Base-by-base conservation (phyloP, 495 filamentous ascomycete genomes). In the Penicillium silybi region DNA sequence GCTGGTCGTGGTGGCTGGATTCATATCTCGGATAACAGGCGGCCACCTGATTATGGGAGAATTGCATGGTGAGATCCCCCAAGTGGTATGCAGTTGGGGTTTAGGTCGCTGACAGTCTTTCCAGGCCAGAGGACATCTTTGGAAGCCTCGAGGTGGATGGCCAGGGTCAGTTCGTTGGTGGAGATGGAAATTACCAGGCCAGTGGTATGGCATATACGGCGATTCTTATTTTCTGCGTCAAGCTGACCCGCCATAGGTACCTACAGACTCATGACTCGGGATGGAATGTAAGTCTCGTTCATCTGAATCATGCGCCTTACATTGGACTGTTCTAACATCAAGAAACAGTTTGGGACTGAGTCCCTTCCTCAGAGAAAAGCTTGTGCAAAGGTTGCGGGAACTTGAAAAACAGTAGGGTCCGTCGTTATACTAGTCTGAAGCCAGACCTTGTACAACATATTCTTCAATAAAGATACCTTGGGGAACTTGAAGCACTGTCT, bases 71-170 rank as follows among this genome's bases (percentile, higher is more conserved):
- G 54, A 35, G 29, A 18, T 23, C 11, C 15, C 13, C 35, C n/a
- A 13, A 13, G 3, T 41, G 40, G n/a, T 41, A 8, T 13, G 13
- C 0, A 17, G 29, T 16, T 26, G 13, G 4, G 19, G 35, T 9
- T 18, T 39, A 19, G 19, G 19, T 3, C 47, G 13, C 64, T 69
- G 37, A 69, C 43, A 26, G 4, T 16, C 47, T 5, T 5, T 41
- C 48, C 34, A 76, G 80, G 77, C 82, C 83, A 0, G 92, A 95
- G 68, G 90, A 97, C 72, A 97, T 97, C 50, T 85, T 97, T 61
- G 92, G 92, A 27, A 96, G 92, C 61, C 76, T 96, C 42, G 86
- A 93, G 64, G 88, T 96, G 9, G 85, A 95, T 74, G 80, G 78
- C 3, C 55, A 78, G 17, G 92, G 92, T 1, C 71, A 80, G n/a